Evolutionary conservation across 768 basidiomycete species (phyloP), one percentile per base, ranked within the genome.

Genomic region (Rhodosporidiobolus odoratus): DNA sequence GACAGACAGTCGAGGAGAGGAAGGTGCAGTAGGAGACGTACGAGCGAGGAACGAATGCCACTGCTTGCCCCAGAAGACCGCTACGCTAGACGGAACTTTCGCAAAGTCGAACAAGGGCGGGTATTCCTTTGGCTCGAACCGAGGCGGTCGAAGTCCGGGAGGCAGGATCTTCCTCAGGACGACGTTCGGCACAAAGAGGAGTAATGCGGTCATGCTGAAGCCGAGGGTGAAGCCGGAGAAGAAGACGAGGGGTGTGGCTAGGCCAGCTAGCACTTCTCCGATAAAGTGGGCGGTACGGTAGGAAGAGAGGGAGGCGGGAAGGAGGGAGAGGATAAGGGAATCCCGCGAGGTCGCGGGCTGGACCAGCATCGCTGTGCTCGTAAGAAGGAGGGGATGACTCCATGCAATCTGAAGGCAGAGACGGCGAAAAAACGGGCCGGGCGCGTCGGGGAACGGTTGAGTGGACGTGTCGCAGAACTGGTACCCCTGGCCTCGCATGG

Each of bases 401-500:
- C 66, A 62, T 0, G 48, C 66, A 38, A 72, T 61, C 34, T 72
- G 66, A 54, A 58, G 38, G 4, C 50, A 17, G 34, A 68, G 32
- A 30, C 66, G 62, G 7, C 59, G 52, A 40, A 72, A 34, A 54
- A 68, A 72, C 3, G 62, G 37, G 23, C 25, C 9, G 8, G 23
- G 17, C 15, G 47, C 7, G 19, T 21, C 37, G 23, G 65, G 52
- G 45, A 61, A 65, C 1, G 71, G 65, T 32, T 1, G n/a, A 5
- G 66, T 68, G 32, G 63, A 41, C 21, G 66, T 68, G 0, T 52
- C 58, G 38, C 62, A 54, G 58, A 72, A 72, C 13, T 54, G 58
- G 66, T 68, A 72, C 6, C 71, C 71, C 6, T 60, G 53, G 13
- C 71, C 71, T 6, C 71, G 66, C 71, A 68, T 72, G 32, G 71